phyloP scores from a whole-genome alignment of 2,329 filamentous ascomycete species.

The Simplicillium aogashimaense region DNA sequence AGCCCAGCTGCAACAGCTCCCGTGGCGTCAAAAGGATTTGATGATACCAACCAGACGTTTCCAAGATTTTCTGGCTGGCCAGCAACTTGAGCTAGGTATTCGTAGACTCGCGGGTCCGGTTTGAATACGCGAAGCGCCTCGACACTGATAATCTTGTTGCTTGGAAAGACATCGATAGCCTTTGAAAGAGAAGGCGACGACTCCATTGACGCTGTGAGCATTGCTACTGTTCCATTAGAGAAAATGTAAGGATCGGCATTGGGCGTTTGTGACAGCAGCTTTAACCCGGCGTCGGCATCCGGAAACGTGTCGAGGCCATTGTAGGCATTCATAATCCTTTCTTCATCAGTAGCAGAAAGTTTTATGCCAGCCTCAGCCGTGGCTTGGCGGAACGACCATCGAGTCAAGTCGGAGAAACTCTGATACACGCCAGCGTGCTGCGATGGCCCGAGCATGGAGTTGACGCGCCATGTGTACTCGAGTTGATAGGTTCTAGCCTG shows the following conservation, averaged over 20 bases:
- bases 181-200: conserved; percentile 45
- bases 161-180: conserved; percentile 31
- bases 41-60: conserved; percentile 58
- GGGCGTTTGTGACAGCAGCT: conserved; percentile 27
- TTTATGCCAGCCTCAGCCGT: conserved; percentile 43
- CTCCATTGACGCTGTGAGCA: conserved; percentile 51
- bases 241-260: conserved; percentile 51
- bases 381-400: conserved; percentile 52
- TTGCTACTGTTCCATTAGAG: conserved; percentile 56
- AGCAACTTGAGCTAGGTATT: conserved; percentile 42
- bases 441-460: conserved; percentile 57
- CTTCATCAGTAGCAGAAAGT: conserved; percentile 31
- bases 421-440: conserved; percentile 30
- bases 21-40: conserved; percentile 64
- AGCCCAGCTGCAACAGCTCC: conserved; percentile 54
- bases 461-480: conserved; percentile 69
- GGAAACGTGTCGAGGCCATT: conserved; percentile 54
- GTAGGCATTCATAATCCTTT: conserved; percentile 52
- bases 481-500: conserved; percentile 62
- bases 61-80: conserved; percentile 33
- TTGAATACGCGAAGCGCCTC: conserved; percentile 54
- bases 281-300: conserved; percentile 48
- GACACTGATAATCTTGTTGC: conserved; percentile 44
- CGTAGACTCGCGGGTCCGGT: conserved; percentile 51
- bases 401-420: conserved; percentile 53